Percentiles rank a stretch among this genome's conserved stretches.
Evolutionary conservation across 192 early-diverging fungal genomes (phyloP).

Genomic region (Coemansia pectinata): DNA sequence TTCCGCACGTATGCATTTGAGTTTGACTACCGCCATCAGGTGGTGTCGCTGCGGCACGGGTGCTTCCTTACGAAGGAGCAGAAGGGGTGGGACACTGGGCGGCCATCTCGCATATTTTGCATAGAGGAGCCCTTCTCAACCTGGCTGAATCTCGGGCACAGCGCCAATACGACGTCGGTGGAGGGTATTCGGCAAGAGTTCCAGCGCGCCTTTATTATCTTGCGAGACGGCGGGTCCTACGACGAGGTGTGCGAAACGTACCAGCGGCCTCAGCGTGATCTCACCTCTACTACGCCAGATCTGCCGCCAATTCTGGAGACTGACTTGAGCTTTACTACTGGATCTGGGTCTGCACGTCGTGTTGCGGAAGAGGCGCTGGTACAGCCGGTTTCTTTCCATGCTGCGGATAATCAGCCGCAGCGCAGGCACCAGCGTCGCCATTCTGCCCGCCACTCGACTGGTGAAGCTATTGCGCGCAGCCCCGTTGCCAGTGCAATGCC

Average conservation of each 20-base stretch:
- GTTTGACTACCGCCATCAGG: conserved; percentile 80
- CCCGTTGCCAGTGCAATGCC: not conserved
- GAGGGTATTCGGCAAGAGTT: conserved; percentile 83
- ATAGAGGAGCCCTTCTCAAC: conserved; percentile 94
- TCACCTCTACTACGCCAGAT: not conserved
- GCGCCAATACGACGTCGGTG: conserved; percentile 76
- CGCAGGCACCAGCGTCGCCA: not conserved
- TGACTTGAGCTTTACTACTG: not conserved
- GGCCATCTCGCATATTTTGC: conserved; percentile 71
- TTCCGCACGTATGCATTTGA: conserved; percentile 80
- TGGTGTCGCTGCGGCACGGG: conserved; percentile 82
- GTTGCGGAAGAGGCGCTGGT: not conserved
- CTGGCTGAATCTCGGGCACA: conserved; percentile 87
- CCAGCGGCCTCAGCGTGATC: conserved; percentile 25
- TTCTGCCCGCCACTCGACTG: not conserved
- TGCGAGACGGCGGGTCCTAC: conserved; percentile 56
- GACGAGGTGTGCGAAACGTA: conserved; percentile 47
- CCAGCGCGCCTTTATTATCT: conserved; percentile 64
- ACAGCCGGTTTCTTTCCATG: not conserved
- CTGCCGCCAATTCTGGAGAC: not conserved
- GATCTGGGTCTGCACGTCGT: not conserved
- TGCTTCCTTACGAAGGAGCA: conserved; percentile 73
- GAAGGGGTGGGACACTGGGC: conserved; percentile 83
- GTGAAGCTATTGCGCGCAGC: not conserved
- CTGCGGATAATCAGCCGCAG: not conserved